Evolutionary conservation across 108 stramenopile genomes (phyloP), one percentile per base, ranked within the genome.

Genomic region (Discostella stelligeroides): DNA sequence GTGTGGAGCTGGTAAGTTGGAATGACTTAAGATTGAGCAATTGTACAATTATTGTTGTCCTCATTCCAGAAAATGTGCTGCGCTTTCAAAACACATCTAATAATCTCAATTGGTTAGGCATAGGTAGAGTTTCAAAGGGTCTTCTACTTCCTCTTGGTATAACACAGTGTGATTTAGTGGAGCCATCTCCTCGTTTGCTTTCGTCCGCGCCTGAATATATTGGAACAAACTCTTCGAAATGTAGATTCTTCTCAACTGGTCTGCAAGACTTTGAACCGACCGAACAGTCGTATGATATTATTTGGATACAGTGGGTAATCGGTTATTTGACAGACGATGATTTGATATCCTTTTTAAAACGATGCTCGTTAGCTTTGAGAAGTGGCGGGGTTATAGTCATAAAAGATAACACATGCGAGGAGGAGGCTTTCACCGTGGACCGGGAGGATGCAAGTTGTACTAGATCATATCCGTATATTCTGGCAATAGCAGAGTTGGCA

Each of bases 241-340:
- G 91, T 66, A 79, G 87, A n/a, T 97, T 83, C 79, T 84, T 86
- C 60, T 95, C 92, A 60, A 17, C 65, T 0, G 94, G 89, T 15
- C 62, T 94, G 60, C 92, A 97, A 84, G 94, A 96, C 37, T 98
- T 94, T 82, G 55, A 68, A 54, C 97, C 97, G 10, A 46, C 57
- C 55, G 49, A 51, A 18, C 64, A 81, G 7, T 78, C 60, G 10
- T 92, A 95, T 79, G 84, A 92, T 66, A 69, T 98, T 8, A 82
- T 98, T 56, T 98, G 95, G 94, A 85, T 98, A 42, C 97, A 98
- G 73, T 98, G 97, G 97, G 87, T 88, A 10, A 76, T 95, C 11
- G 89, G 91, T 12, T 96, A 98, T 66, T 70, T 96, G 51, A 92
- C 92, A 5, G 97, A 97, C 76, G 72, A 79, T 1, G 97, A 97